Evolutionary conservation across 2,329 filamentous ascomycete species (phyloP).

Genomic region (Tympanopsis confertula): DNA sequence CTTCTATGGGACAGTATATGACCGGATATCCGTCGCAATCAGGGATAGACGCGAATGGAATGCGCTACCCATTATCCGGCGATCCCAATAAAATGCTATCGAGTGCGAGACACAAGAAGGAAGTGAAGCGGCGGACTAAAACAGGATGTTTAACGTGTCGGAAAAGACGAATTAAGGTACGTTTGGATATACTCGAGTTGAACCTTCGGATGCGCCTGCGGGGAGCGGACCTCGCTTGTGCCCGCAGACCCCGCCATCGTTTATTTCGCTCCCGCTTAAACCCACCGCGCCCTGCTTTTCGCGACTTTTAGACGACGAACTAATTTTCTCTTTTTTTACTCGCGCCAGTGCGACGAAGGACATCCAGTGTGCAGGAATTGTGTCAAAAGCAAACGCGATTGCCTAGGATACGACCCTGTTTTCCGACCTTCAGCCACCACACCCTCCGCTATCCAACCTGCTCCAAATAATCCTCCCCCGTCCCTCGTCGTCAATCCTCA

Average conservation of each 20-base stretch:
- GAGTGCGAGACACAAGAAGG: constrained; percentile 40
- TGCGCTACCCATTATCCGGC: neutral
- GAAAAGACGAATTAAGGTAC: constrained; percentile 57
- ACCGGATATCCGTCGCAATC: neutral
- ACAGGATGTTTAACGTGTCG: constrained; percentile 49
- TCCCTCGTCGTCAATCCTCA: constrained; percentile 1
- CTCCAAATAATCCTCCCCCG: constrained; percentile 31
- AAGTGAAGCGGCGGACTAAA: constrained; percentile 61
- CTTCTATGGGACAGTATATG: constrained; percentile 1
- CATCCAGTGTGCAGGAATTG: constrained; percentile 87
- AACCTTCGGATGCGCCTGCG: neutral
- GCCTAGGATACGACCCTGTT: constrained; percentile 75
- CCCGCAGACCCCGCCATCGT: constrained; percentile 1
- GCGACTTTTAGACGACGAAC: too few relatives aligned
- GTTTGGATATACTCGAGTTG: constrained; percentile 9
- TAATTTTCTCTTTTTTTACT: neutral
- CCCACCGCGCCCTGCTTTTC: too few relatives aligned
- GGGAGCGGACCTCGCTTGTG: neutral
- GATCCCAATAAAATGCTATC: constrained; percentile 29
- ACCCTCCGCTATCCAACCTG: constrained; percentile 62
- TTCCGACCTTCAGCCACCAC: constrained; percentile 59
- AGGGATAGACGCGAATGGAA: neutral
- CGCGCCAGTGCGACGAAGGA: constrained; percentile 77
- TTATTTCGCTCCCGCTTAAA: too few relatives aligned
- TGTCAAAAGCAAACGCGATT: constrained; percentile 79